Base-by-base conservation (phyloP, 2,329 filamentous ascomycete genomes). In the Diaporthe humulicola region DNA sequence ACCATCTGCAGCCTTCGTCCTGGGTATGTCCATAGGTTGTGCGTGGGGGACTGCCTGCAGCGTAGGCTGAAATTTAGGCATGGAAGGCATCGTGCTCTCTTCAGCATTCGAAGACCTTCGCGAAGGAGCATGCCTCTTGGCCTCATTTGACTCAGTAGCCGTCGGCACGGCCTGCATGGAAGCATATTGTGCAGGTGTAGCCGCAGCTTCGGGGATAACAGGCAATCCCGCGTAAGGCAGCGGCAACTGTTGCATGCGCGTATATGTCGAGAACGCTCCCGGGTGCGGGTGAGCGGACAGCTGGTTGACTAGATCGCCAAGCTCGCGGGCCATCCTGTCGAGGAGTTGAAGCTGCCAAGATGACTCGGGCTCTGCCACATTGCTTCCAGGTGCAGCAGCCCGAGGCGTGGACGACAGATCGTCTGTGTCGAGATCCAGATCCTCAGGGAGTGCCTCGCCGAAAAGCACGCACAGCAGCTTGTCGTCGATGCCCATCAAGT, bases 401-500 rank as follows among this genome's bases (percentile, higher is more conserved):
- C 85, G 86, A 17, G 88, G 86, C 33, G 86, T 89, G 14, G 86
- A 82, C 15, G 87, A 86, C 14, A 88, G 77, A 74, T 88, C 84
- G 50, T 88, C 85, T 17, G 45, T 48, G 25, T 84, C 84, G 36
- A 76, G 74, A n/a, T 76, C 77, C 38, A 76, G 48, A 33, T 87
- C 85, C 36, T 85, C 85, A 3, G 92, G 91, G 33, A 98, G 85
- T 3, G 90, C 87, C 82, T 98, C 95, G 17, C 97, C 97, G 73
- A 98, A 93, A 12, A 99, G 92, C 67, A 98, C 92, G 0, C 94
- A 94, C 12, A 99, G 88, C 28, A 97, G 87, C 67, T 91, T 90
- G 77, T 98, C 95, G 79, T 98, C 96, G 73, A 99, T 94, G 12
- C 96, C 96, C 81, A 98, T 94, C 57, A 99, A 86, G 81, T 98